phyloP scores from a whole-genome alignment of 1,139 yeast genomes.

The Sugiyamaella pinicola region DNA sequence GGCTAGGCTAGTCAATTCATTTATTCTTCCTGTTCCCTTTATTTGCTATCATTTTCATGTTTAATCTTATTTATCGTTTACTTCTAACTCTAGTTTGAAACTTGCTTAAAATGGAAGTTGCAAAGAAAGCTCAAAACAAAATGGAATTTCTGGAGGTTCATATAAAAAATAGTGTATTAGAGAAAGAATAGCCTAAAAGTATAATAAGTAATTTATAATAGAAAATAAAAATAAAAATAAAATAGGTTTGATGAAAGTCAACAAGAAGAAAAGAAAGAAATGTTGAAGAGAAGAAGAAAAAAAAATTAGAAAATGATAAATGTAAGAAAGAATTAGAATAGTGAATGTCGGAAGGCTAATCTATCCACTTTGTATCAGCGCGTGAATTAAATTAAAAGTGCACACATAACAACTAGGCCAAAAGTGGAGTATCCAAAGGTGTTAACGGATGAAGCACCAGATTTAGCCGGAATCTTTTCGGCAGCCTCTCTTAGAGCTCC shows the following conservation, averaged over 20 bases:
- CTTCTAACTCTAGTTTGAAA: neutral
- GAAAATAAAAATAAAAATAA: constrained; percentile 2
- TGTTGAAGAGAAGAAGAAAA: neutral
- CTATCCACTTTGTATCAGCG: constrained; percentile 8
- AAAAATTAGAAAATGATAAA: too few relatives aligned
- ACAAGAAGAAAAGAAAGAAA: neutral
- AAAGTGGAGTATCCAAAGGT: constrained; percentile 12
- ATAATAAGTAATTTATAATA: constrained; percentile 2
- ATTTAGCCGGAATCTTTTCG: constrained; percentile 5
- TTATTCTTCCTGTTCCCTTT: neutral
- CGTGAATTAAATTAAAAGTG: constrained; percentile 2
- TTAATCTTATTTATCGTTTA: neutral
- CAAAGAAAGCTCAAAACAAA: constrained; percentile 6
- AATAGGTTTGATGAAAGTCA: constrained; percentile 4
- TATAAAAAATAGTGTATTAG: constrained; percentile 7
- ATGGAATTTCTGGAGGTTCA: neutral
- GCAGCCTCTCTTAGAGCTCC: constrained; percentile 2
- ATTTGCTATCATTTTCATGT: constrained; percentile 9
- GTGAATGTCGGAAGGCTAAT: constrained; percentile 9
- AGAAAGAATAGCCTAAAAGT: constrained; percentile 14
- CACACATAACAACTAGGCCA: constrained; percentile 13
- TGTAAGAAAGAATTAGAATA: neutral
- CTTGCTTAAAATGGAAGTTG: constrained; percentile 2
- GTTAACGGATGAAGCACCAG: constrained; percentile 10
- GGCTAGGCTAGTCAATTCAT: neutral